Conservation (phyloP, 306 rosid genomes). For the Cucumis cinereus region DNA sequence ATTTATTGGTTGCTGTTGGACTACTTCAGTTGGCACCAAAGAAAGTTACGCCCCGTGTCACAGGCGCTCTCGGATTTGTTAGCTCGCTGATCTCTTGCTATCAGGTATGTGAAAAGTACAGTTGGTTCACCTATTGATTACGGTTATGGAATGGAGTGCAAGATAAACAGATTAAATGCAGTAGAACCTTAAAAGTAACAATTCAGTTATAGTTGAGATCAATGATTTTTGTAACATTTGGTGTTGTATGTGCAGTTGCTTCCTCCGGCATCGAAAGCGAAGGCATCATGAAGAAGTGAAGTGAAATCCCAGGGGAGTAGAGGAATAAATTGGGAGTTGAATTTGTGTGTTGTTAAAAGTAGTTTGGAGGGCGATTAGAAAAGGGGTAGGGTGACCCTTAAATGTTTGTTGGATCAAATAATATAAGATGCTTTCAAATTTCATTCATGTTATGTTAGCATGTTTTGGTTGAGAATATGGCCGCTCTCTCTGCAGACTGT, state of each 20-base stretch:
- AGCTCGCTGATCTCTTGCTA: constrained; percentile 87
- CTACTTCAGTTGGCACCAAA: constrained; percentile 87
- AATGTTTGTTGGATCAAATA: background rate
- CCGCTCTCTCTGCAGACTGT: no score
- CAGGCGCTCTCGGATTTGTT: constrained; percentile 84
- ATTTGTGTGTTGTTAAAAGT: background rate
- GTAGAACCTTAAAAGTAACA: background rate
- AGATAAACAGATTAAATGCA: background rate
- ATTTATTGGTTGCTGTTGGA: constrained; percentile 75
- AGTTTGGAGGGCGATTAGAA: background rate
- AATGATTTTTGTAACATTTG: background rate
- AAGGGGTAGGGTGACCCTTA: background rate
- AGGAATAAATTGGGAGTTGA: background rate
- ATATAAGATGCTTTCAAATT: no score
- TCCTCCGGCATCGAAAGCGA: constrained; percentile 58
- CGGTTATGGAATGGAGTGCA: background rate
- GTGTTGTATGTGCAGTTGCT: constrained; percentile 50
- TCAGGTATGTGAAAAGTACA: constrained; percentile 39
- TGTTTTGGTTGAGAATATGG: no score
- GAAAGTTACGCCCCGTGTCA: constrained; percentile 82
- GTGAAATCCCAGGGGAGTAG: background rate
- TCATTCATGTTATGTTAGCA: no score
- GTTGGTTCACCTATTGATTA: background rate
- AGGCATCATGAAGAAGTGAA: constrained; percentile 35
- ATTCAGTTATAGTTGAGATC: background rate